Conservation (phyloP, 768 basidiomycete genomes). For the Leccinum incarnatum region DNA sequence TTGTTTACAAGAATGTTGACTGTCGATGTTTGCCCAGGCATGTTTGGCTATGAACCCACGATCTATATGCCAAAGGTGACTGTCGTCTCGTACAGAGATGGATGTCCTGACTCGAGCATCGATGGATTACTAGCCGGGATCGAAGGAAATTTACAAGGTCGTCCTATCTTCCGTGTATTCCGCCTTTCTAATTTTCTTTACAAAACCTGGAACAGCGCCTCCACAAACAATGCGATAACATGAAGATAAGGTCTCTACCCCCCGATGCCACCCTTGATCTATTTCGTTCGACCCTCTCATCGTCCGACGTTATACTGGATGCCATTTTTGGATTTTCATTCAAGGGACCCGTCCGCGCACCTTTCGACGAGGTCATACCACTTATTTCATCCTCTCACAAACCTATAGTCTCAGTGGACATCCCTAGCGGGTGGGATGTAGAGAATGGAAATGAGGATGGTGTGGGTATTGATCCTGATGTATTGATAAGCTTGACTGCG, state of each 20-base stretch:
- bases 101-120: neutral
- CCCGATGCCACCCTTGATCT: constrained; percentile 44
- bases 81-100: neutral
- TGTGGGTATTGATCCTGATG: constrained; percentile 66
- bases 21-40: constrained; percentile 44
- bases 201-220: constrained; percentile 52
- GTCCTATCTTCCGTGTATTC: neutral
- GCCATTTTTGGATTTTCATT: constrained; percentile 99
- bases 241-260: constrained; percentile 73
- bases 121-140: constrained; percentile 63
- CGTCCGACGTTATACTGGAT: constrained; percentile 84
- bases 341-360: constrained; percentile 82
- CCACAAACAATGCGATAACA: constrained; percentile 83
- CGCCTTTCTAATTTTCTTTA: neutral
- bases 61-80: constrained; percentile 92
- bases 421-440: constrained; percentile 97
- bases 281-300: constrained; percentile 49
- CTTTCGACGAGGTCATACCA: constrained; percentile 76
- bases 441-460: constrained; percentile 63
- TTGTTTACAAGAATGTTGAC: neutral
- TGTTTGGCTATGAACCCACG: constrained; percentile 88
- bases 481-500: constrained; percentile 87
- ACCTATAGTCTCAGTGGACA: constrained; percentile 93
- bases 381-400: constrained; percentile 60
- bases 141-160: constrained; percentile 91